Percentiles rank a stretch among this genome's conserved stretches.
These are phyloP conservation scores for Capsella rubella DNA, from an alignment of 441 rosid genomes.

Conservation along the genomic window DNA sequence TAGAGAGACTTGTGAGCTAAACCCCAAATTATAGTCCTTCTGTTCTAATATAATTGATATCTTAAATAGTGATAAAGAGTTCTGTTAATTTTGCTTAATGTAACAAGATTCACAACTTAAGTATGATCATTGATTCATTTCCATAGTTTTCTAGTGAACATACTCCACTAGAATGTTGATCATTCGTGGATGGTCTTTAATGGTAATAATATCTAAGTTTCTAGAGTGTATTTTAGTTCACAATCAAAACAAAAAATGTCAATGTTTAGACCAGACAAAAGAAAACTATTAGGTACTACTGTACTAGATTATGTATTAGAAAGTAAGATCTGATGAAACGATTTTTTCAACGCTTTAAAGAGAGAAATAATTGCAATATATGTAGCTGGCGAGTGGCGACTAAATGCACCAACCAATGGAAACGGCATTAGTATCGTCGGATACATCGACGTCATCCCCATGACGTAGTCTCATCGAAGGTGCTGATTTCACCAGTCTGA, in stretches of 20 bases:
- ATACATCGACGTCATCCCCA: constrained; percentile 18
- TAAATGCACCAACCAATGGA: neutral
- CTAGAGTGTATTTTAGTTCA: neutral
- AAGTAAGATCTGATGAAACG: constrained; percentile 1
- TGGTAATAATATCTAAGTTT: neutral
- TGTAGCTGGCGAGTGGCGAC: constrained; percentile 17
- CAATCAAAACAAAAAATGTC: neutral
- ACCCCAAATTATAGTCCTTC: neutral
- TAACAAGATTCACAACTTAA: neutral
- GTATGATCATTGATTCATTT: neutral
- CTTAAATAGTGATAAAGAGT: no score
- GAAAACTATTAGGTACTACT: neutral
- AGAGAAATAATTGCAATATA: constrained; percentile 3
- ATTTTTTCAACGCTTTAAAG: neutral
- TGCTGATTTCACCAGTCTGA: constrained; percentile 2
- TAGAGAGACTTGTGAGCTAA: neutral
- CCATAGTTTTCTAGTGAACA: neutral
- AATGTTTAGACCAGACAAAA: neutral
- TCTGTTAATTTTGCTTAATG: neutral
- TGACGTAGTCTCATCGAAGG: constrained; percentile 15
- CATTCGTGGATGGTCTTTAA: neutral
- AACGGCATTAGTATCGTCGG: neutral
- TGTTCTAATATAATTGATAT: no score
- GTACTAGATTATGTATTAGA: neutral
- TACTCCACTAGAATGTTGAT: neutral